phyloP scores from a whole-genome alignment of 2,329 filamentous ascomycete species.

The Graphium sp. region DNA sequence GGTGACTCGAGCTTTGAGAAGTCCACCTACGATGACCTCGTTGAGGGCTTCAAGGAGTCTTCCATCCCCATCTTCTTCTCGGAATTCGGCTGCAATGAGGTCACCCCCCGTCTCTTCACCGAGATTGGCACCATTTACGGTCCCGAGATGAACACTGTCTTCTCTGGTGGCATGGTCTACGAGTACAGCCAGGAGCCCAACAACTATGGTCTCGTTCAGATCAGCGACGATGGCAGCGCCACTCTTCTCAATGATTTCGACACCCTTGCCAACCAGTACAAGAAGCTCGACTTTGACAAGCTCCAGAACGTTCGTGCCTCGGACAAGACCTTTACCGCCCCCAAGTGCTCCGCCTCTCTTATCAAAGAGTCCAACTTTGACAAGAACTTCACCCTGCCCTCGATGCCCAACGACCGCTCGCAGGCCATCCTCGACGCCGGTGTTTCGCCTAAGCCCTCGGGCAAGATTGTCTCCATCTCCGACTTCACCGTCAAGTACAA shows the following conservation, averaged over 20 bases:
- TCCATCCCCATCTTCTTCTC: conserved; percentile 69
- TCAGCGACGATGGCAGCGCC: conserved; percentile 39
- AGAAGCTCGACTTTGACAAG: conserved; percentile 52
- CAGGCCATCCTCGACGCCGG: conserved; percentile 62
- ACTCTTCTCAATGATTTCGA: conserved; percentile 49
- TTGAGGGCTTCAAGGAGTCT: conserved; percentile 45
- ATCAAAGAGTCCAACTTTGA: conserved; percentile 55
- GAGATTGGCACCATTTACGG: conserved; percentile 62
- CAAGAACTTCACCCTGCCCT: conserved; percentile 64
- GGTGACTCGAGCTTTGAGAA: conserved; percentile 44
- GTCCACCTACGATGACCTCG: conserved; percentile 46
- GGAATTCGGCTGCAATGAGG: conserved; percentile 64
- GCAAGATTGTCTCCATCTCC: conserved; percentile 52
- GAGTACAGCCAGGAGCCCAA: conserved; percentile 61
- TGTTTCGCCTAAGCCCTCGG: conserved; percentile 43
- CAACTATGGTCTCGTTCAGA: conserved; percentile 45
- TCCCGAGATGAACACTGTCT: conserved; percentile 46
- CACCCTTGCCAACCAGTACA: conserved; percentile 60
- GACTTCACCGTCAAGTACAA: conserved; percentile 38
- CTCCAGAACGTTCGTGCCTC: conserved; percentile 47
- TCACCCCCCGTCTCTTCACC: conserved; percentile 55
- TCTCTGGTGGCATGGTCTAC: conserved; percentile 68
- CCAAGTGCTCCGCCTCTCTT: conserved; percentile 47
- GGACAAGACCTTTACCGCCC: conserved; percentile 30
- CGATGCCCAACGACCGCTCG: conserved; percentile 43